Evolutionary conservation across 148 eudicot species (phyloP).

Genomic region (Euryodendron excelsum): DNA sequence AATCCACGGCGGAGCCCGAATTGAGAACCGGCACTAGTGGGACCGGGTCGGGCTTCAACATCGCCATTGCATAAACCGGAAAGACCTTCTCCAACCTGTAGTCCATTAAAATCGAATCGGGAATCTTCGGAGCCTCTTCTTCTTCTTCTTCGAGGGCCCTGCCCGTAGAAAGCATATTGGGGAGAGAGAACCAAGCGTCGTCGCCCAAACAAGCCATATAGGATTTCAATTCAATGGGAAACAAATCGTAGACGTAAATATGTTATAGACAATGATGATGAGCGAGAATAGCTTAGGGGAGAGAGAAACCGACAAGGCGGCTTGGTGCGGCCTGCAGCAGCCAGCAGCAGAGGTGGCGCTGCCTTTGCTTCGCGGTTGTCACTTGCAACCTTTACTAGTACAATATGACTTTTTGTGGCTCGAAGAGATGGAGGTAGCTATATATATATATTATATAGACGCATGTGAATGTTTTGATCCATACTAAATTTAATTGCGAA

Average conservation of each 20-base stretch:
- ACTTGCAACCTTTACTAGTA: too few relatives aligned
- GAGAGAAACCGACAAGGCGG: background rate
- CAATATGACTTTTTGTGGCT: too few relatives aligned
- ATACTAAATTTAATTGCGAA: too few relatives aligned
- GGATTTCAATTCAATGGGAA: background rate
- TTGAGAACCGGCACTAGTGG: background rate
- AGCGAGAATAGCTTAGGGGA: background rate
- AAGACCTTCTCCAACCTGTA: slow-evolving; percentile 45
- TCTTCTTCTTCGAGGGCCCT: background rate
- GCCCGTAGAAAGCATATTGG: background rate
- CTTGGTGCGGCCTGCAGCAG: background rate
- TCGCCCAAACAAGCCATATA: slow-evolving; percentile 21
- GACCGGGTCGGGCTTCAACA: slow-evolving; percentile 24
- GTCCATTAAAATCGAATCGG: slow-evolving; percentile 12
- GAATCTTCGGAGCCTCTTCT: background rate
- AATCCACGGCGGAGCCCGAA: slow-evolving; percentile 27
- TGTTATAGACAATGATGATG: background rate
- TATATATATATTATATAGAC: too few relatives aligned
- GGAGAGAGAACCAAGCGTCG: slow-evolving; percentile 9
- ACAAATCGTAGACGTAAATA: background rate
- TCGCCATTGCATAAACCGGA: slow-evolving; percentile 55
- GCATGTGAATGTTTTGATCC: too few relatives aligned
- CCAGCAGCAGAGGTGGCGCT: background rate
- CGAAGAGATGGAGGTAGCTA: too few relatives aligned
- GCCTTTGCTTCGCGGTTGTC: background rate